Base-by-base conservation (phyloP, 2,329 filamentous ascomycete species). In the Apiospora sp. region DNA sequence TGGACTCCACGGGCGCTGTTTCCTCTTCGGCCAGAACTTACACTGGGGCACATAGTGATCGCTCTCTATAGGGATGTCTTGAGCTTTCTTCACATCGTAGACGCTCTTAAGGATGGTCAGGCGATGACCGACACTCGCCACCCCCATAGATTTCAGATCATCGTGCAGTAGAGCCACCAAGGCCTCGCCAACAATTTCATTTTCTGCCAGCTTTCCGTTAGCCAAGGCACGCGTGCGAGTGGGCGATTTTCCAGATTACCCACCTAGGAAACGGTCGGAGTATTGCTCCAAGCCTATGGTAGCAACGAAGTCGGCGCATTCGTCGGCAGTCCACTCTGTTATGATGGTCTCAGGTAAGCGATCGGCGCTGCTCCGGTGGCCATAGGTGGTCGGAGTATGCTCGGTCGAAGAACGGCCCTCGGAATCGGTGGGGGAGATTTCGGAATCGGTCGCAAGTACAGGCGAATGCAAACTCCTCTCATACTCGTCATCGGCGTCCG, bases 101-200 rank as follows among this genome's bases (percentile, higher is more conserved):
- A 98, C 95, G 78, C 92, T 95, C 85, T 98, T 98, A 73, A 99
- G 88, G 72, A 99, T 97, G 30, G 95, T 97, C 78, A 99, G 87
- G 73, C 96, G 92, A 84, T 99, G 96, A 54, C 96, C 96, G 68
- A 98, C 94, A 84, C 96, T 98, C 75, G 88, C 87, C 75, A 99
- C 93, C 68, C 95, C 95, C 92, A 98, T 96, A 80, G 97, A 94
- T 83, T 97, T 98, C 78, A 99, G 86, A 81, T 98, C 96, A 72
- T 97, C 94, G 81, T 98, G 96, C 75, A 93, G 92, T 75, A 99
- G 86, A 54, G 94, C 94, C 72, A 98, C 91, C 75, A 99, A 86
- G 70, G 94, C 96, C 81, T 98, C 95, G 76, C 96, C 96, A 49
- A 95, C 92, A 77, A 99, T 97, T 75, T 94, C 95, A 80, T 99